Evolutionary conservation across 2,329 filamentous ascomycete species (phyloP).

Genomic region (Phaeosphaeria sp.): DNA sequence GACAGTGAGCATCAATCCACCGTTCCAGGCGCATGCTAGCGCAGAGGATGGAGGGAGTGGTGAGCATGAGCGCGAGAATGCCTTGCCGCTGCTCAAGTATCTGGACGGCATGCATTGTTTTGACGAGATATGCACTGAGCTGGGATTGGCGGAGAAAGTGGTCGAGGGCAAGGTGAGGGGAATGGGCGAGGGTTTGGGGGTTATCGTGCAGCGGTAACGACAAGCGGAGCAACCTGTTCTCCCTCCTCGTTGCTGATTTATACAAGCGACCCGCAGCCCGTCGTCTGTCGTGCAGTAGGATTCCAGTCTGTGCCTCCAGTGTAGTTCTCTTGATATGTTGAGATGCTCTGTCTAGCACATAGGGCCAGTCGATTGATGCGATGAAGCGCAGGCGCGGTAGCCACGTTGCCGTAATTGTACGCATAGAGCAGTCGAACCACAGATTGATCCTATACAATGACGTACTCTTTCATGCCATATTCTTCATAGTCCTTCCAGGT

Average conservation of each 20-base stretch:
- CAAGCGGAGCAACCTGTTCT: no score
- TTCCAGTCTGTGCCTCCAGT: no score
- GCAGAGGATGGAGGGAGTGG: not conserved
- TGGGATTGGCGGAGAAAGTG: slow-evolving; percentile 72
- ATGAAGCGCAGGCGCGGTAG: no score
- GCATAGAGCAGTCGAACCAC: no score
- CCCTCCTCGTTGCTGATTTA: no score
- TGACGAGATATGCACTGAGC: slow-evolving; percentile 82
- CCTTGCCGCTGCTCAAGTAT: slow-evolving; percentile 66
- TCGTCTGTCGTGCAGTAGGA: no score
- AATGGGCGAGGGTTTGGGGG: slow-evolving; percentile 39
- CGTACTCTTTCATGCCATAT: slow-evolving; percentile 1
- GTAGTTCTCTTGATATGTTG: no score
- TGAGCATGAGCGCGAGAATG: slow-evolving; percentile 8
- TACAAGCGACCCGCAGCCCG: no score
- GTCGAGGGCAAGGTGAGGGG: slow-evolving; percentile 71
- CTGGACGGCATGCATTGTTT: slow-evolving; percentile 78
- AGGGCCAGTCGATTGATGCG: no score
- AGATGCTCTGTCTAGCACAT: no score
- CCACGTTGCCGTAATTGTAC: no score
- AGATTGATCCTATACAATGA: not conserved
- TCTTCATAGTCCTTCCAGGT: not conserved
- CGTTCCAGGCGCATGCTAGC: not conserved
- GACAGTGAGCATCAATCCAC: slow-evolving; percentile 13
- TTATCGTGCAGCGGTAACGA: slow-evolving; percentile 36